Evolutionary conservation across 2,329 filamentous ascomycete genomes (phyloP).

Genomic region (Verticillium klebahnii): DNA sequence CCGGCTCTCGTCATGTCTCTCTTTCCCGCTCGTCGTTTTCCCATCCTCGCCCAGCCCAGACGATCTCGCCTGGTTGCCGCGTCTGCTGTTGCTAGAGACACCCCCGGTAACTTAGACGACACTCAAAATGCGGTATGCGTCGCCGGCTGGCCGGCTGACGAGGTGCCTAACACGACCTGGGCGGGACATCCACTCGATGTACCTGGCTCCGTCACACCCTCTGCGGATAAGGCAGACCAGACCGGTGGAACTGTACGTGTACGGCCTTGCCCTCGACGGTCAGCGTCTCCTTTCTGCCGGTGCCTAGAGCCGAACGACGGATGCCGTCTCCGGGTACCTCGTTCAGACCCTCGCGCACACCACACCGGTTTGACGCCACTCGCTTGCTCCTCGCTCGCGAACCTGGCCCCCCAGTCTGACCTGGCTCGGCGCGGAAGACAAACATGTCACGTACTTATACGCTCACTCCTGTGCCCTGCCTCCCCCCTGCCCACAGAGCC

Average conservation of each 20-base stretch:
- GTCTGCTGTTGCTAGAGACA: neutral
- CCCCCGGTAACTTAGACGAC: neutral
- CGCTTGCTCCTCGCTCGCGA: neutral
- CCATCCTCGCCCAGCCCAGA: too few relatives aligned
- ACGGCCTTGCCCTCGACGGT: neutral
- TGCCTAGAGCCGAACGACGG: neutral
- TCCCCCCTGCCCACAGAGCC: slow-evolving; percentile 11
- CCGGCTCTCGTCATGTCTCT: neutral
- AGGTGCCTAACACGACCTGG: neutral
- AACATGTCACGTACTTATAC: neutral
- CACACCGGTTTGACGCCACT: neutral
- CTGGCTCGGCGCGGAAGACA: neutral
- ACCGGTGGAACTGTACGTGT: neutral
- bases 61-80: neutral
- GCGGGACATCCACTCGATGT: neutral
- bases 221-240: neutral
- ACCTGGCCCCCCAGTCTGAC: neutral
- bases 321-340: neutral
- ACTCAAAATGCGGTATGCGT: neutral
- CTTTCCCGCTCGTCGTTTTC: too few relatives aligned
- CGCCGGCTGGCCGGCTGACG: neutral
- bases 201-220: neutral
- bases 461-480: slow-evolving; percentile 2
- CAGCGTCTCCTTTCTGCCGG: neutral
- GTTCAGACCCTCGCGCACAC: slow-evolving; percentile 5